Percentiles rank a stretch among this genome's conserved stretches.
Conservation (phyloP, 208 protist species). For the Angomonas desouzai region DNA sequence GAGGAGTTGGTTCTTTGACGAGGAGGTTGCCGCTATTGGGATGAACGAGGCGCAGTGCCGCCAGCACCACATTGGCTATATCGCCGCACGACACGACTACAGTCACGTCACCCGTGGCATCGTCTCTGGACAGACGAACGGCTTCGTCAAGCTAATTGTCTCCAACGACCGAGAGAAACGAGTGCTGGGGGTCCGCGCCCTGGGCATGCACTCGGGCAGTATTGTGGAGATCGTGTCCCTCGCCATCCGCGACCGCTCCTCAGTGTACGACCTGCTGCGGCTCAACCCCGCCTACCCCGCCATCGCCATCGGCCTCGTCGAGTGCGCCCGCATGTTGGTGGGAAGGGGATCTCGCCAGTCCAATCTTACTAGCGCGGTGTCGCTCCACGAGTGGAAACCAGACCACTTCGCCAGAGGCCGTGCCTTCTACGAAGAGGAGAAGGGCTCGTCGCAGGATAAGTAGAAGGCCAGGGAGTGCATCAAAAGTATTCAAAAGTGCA, state of each 20-base stretch:
- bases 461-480: neutral
- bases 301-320: conserved; percentile 42
- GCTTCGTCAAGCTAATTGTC: conserved; percentile 73
- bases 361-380: conserved; percentile 31
- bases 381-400: conserved; percentile 29
- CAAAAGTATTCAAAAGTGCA: conserved; percentile 7
- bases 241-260: conserved; percentile 46
- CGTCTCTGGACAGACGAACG: conserved; percentile 37
- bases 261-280: conserved; percentile 51
- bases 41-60: conserved; percentile 65
- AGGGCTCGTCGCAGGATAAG: neutral
- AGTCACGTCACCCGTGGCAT: conserved; percentile 42
- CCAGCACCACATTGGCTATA: conserved; percentile 39
- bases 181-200: conserved; percentile 57
- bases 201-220: conserved; percentile 51
- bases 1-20: conserved; percentile 52
- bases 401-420: conserved; percentile 12
- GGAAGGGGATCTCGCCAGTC: conserved; percentile 32
- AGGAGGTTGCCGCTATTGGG: conserved; percentile 59
- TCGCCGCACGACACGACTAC: conserved; percentile 38
- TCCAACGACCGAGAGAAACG: conserved; percentile 62
- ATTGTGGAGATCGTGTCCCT: conserved; percentile 67
- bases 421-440: conserved; percentile 10
- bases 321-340: conserved; percentile 61
- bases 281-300: conserved; percentile 58